phyloP scores from a whole-genome alignment of 148 eudicot species.

The Polygonum aviculare region DNA sequence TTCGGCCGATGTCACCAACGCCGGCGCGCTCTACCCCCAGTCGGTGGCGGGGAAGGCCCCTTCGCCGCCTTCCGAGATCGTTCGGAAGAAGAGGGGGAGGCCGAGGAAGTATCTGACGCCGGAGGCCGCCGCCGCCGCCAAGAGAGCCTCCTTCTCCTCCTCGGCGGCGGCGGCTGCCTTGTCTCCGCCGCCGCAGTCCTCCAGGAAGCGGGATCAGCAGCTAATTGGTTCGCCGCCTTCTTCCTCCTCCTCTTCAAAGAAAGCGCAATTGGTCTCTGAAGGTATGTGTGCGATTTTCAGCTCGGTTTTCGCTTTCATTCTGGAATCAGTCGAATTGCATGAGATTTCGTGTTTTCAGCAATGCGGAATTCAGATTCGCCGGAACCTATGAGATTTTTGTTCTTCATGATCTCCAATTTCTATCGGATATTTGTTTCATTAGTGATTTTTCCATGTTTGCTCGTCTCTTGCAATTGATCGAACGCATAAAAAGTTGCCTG shows the following conservation, averaged over 20 bases:
- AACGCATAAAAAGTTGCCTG: background rate
- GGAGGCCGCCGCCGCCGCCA: conserved; percentile 51
- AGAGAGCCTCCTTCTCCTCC: conserved; percentile 28
- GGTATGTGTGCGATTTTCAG: background rate
- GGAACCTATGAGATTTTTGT: too few relatives aligned
- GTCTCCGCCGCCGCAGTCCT: conserved; percentile 15
- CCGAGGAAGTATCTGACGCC: conserved; percentile 52
- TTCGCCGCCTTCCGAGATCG: conserved; percentile 25
- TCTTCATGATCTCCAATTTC: background rate
- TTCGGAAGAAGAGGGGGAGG: conserved; percentile 39
- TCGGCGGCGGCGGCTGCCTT: conserved; percentile 20
- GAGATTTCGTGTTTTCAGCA: background rate
- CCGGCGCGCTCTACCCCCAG: conserved; percentile 23
- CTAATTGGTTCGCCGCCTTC: conserved; percentile 15
- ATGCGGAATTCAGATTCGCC: background rate
- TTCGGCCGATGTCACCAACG: conserved; percentile 3
- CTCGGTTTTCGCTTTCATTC: background rate
- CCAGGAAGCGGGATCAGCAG: conserved; percentile 30
- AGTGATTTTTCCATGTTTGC: background rate
- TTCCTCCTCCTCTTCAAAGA: conserved; percentile 24
- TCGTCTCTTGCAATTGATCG: background rate
- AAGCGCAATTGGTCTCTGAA: conserved; percentile 13
- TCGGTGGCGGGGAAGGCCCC: conserved; percentile 21
- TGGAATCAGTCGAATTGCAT: background rate
- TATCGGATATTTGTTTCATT: background rate